Evolutionary conservation across 352 stramenopile genomes (phyloP).

Genomic region (Pythium aphanidermatum): DNA sequence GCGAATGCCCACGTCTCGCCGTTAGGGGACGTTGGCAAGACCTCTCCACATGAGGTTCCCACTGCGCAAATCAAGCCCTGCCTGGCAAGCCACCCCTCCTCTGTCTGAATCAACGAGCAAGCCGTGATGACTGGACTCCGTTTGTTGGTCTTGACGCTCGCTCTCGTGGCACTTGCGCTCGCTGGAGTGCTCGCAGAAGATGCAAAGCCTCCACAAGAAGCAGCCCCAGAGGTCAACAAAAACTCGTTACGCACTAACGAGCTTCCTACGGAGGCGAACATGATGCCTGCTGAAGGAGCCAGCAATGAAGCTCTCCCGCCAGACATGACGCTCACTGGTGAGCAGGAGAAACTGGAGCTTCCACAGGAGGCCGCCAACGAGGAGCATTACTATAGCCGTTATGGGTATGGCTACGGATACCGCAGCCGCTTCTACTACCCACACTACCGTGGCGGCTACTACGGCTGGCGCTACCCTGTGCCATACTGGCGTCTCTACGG

Average conservation of each 20-base stretch:
- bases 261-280: too few species aligned
- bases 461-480: constrained; percentile 37
- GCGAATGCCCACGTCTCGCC: too few species aligned
- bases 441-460: constrained; percentile 21
- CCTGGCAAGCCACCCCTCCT: too few species aligned
- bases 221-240: constrained; percentile 17
- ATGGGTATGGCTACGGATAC: too few species aligned
- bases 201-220: not conserved
- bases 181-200: constrained; percentile 1
- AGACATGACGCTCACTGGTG: constrained; percentile 10
- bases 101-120: too few species aligned
- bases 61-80: too few species aligned
- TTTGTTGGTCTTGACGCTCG: not conserved
- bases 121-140: constrained; percentile 6
- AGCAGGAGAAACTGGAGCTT: constrained; percentile 7
- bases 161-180: constrained; percentile 3
- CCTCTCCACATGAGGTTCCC: too few species aligned
- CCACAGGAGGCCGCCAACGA: constrained; percentile 4
- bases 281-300: too few species aligned
- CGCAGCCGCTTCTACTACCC: constrained; percentile 28
- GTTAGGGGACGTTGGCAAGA: too few species aligned
- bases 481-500: constrained; percentile 36
- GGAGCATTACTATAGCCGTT: constrained; percentile 12
- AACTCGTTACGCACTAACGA: too few species aligned
- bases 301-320: not conserved